phyloP scores from a whole-genome alignment of 1,284 basidiomycete species.

The Rhodotorula glutinis region DNA sequence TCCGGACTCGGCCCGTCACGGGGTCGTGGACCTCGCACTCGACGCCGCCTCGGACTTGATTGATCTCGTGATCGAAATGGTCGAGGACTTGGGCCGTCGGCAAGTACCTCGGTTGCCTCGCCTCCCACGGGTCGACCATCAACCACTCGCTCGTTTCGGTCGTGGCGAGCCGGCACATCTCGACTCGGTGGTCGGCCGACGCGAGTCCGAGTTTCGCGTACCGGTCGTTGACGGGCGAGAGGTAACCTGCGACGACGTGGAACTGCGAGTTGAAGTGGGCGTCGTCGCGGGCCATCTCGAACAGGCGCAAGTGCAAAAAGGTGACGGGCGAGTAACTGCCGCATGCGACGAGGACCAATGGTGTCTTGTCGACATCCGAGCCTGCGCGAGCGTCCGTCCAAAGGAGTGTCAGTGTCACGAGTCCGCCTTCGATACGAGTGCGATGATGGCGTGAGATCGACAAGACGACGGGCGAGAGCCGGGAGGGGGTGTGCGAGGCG shows the following conservation, averaged over 20 bases:
- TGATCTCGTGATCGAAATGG: conserved; percentile 46
- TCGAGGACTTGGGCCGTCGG: conserved; percentile 47
- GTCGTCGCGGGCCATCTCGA: conserved; percentile 45
- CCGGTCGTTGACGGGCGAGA: conserved; percentile 45
- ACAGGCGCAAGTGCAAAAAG: conserved; percentile 47
- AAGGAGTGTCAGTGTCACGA: too few relatives aligned
- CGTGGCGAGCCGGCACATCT: conserved; percentile 44
- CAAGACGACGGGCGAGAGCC: too few relatives aligned
- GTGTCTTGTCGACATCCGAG: conserved; percentile 35
- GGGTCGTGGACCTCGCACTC: conserved; percentile 32
- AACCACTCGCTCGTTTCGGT: conserved; percentile 45
- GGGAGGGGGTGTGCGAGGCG: too few relatives aligned
- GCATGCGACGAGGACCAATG: conserved; percentile 46
- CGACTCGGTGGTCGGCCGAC: conserved; percentile 41
- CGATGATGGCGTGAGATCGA: neutral
- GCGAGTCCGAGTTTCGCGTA: conserved; percentile 46
- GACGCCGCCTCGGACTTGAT: conserved; percentile 40
- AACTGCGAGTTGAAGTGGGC: conserved; percentile 41
- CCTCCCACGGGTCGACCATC: conserved; percentile 46
- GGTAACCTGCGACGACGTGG: conserved; percentile 44
- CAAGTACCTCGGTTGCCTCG: conserved; percentile 41
- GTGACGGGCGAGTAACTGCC: conserved; percentile 45
- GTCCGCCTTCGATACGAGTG: too few relatives aligned
- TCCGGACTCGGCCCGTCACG: conserved; percentile 30
- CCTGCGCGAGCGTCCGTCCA: neutral